Conservation (phyloP, 2,329 filamentous ascomycete genomes). For the Aspergillus uvarum region DNA sequence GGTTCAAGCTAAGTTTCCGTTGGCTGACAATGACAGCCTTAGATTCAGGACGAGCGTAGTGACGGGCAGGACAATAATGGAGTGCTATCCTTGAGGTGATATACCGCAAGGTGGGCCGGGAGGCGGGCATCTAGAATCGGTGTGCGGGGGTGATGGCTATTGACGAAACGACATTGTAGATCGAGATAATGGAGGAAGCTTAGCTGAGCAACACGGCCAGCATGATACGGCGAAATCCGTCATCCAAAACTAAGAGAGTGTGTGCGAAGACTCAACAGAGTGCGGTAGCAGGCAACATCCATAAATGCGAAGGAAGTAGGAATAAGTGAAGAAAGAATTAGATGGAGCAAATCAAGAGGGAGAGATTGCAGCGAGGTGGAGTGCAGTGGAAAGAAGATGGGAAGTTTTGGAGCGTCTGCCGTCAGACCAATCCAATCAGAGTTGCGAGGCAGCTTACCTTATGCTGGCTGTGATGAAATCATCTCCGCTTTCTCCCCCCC, state of each 20-base stretch:
- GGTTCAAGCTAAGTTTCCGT: too few species aligned
- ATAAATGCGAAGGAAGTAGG: background rate
- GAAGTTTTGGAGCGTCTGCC: background rate
- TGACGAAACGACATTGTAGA: background rate
- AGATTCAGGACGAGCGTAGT: too few species aligned
- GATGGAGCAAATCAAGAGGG: background rate
- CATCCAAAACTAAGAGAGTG: background rate
- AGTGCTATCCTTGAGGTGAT: background rate
- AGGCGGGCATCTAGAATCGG: slow-evolving; percentile 2
- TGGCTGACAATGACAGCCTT: too few species aligned
- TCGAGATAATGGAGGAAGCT: background rate
- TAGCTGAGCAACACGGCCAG: background rate
- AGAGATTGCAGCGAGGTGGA: too few species aligned
- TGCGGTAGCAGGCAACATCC: background rate
- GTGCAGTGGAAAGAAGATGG: background rate
- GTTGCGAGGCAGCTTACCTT: too few species aligned
- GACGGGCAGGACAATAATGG: background rate
- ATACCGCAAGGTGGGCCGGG: background rate
- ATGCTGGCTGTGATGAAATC: slow-evolving; percentile 15
- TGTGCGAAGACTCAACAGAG: background rate
- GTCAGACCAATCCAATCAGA: background rate
- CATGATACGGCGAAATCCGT: background rate
- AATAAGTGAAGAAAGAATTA: background rate
- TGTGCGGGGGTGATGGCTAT: background rate
- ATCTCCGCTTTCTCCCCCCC: slow-evolving; percentile 5